phyloP scores from a whole-genome alignment of 164 flowering plant species.

The Tetrastigma voinierianum region DNA sequence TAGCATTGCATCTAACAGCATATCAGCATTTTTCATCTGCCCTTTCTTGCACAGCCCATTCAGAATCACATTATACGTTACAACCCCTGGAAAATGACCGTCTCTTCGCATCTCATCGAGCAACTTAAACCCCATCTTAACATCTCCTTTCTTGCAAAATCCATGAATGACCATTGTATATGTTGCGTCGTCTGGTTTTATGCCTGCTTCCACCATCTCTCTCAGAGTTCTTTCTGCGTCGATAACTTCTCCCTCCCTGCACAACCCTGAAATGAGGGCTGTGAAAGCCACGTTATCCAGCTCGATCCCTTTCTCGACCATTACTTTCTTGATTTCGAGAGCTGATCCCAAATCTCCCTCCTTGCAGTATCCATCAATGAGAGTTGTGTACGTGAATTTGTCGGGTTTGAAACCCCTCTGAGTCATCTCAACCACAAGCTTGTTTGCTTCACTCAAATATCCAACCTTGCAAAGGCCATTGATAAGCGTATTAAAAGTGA shows the following conservation, averaged over 20 bases:
- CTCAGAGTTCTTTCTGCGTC: constrained; percentile 62
- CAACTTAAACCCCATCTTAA: constrained; percentile 56
- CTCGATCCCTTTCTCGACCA: constrained; percentile 50
- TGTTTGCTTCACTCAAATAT: constrained; percentile 44
- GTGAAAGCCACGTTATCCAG: constrained; percentile 73
- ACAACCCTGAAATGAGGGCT: constrained; percentile 67
- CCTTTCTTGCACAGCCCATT: constrained; percentile 75
- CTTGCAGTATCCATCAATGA: constrained; percentile 72
- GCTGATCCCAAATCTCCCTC: constrained; percentile 70
- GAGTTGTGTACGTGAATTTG: constrained; percentile 72
- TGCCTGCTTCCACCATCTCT: constrained; percentile 58
- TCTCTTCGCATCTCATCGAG: constrained; percentile 63
- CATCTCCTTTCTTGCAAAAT: constrained; percentile 68
- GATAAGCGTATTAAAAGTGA: constrained; percentile 60
- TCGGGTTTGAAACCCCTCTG: constrained; percentile 55
- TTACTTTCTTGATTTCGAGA: constrained; percentile 40
- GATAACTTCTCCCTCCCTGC: constrained; percentile 42
- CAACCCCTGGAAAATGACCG: constrained; percentile 52
- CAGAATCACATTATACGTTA: constrained; percentile 72
- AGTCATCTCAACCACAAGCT: constrained; percentile 52
- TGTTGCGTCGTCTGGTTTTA: constrained; percentile 61
- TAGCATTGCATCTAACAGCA: constrained; percentile 72
- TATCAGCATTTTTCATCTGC: constrained; percentile 68
- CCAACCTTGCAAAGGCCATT: constrained; percentile 73
- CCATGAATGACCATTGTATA: constrained; percentile 77